phyloP scores from a whole-genome alignment of 2,329 filamentous ascomycete species.

The Plenodomus lindquistii region DNA sequence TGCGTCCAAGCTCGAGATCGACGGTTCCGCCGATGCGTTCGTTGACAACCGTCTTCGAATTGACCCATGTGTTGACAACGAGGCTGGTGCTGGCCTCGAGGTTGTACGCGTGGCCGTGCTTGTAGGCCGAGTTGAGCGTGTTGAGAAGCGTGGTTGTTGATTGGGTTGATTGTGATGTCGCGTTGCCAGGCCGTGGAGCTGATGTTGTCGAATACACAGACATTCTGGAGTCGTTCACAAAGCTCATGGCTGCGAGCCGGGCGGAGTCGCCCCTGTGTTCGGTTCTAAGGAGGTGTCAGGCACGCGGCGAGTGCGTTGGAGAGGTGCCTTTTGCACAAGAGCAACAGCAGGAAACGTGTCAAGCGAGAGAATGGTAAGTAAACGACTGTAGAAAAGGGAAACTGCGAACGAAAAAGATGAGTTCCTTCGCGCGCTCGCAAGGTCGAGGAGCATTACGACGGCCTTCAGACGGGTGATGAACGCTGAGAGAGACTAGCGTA shows the following conservation, averaged over 20 bases:
- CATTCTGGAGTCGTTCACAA: constrained; percentile 63
- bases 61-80: constrained; percentile 95
- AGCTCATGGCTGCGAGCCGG: constrained; percentile 44
- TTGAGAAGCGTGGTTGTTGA: constrained; percentile 94
- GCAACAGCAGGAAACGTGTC: background rate
- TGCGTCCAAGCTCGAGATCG: constrained; percentile 74
- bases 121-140: constrained; percentile 85
- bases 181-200: constrained; percentile 59
- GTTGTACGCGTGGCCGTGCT: constrained; percentile 77
- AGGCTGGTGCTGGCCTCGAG: constrained; percentile 89
- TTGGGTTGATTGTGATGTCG: constrained; percentile 75
- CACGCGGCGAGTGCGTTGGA: constrained; percentile 15
- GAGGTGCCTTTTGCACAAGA: background rate
- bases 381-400: constrained; percentile 17
- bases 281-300: constrained; percentile 11
- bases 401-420: background rate
- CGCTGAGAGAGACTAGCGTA: too few species aligned
- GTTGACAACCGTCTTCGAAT: constrained; percentile 71
- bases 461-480: too few species aligned
- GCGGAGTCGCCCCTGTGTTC: constrained; percentile 24
- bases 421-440: background rate
- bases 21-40: constrained; percentile 76
- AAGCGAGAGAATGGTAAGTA: constrained; percentile 21
- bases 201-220: constrained; percentile 64
- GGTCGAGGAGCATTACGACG: background rate